phyloP scores from a whole-genome alignment of 495 filamentous ascomycete genomes.

The Xylaria longipes region DNA sequence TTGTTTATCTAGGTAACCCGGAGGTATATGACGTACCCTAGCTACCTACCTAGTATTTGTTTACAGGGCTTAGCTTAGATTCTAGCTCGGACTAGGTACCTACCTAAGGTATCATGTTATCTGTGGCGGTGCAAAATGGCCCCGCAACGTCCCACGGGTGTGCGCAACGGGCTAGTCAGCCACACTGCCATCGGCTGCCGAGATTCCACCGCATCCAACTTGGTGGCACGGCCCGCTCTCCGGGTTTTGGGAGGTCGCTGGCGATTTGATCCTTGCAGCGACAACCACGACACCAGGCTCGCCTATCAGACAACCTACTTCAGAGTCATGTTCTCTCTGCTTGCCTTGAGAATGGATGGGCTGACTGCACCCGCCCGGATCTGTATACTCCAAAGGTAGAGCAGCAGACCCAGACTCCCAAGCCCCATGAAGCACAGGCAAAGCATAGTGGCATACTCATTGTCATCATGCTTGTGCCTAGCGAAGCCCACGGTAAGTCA shows the following conservation, averaged over 20 bases:
- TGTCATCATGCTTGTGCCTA: conserved; percentile 11
- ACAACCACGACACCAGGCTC: conserved; percentile 18
- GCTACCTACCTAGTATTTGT: too few species aligned
- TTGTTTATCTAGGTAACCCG: too few species aligned
- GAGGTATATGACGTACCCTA: too few species aligned
- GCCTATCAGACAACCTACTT: conserved; percentile 6
- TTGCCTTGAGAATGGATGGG: background rate
- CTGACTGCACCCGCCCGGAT: background rate
- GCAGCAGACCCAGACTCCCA: background rate
- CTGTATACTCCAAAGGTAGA: background rate
- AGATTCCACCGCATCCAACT: conserved; percentile 10
- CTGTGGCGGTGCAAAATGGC: conserved; percentile 15
- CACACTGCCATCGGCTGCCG: conserved; percentile 8
- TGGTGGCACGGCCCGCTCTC: conserved; percentile 21
- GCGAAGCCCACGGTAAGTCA: background rate
- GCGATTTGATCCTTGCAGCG: conserved; percentile 6
- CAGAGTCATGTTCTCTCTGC: background rate
- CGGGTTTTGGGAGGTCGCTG: background rate
- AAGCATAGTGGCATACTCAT: conserved; percentile 2
- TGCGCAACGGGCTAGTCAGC: too few species aligned
- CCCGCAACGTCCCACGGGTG: too few species aligned
- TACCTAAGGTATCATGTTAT: background rate
- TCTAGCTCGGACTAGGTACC: too few species aligned
- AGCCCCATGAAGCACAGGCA: background rate
- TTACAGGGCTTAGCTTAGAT: too few species aligned